A percentile compares a stretch with the other conserved stretches of the same genome.
Conservation (phyloP, 2,329 filamentous ascomycete species). For the Cladosporium velox region DNA sequence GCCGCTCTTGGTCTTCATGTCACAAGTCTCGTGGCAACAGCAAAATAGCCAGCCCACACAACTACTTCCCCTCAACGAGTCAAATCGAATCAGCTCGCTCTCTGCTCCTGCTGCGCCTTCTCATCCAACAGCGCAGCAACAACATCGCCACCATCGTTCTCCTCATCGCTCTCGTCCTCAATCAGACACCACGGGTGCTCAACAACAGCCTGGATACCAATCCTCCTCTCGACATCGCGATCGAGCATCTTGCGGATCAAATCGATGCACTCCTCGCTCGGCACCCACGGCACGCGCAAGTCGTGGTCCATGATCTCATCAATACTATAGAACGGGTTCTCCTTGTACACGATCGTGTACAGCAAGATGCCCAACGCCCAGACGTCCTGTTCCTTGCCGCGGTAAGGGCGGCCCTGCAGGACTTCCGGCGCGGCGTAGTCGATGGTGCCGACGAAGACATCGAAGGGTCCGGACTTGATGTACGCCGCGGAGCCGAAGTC, state of each 20-base stretch:
- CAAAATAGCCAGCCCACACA: neutral
- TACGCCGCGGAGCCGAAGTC: conserved; percentile 98
- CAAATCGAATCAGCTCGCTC: neutral
- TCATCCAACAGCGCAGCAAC: neutral
- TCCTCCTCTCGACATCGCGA: conserved; percentile 77
- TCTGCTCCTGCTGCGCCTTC: conserved; percentile 3
- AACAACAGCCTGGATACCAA: conserved; percentile 84
- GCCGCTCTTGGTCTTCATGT: conserved; percentile 4
- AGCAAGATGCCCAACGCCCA: conserved; percentile 96
- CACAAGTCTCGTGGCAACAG: neutral
- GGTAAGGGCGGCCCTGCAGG: conserved; percentile 85
- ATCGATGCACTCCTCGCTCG: conserved; percentile 91
- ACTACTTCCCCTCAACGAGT: neutral
- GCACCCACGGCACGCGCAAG: conserved; percentile 81
- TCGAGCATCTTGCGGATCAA: conserved; percentile 90
- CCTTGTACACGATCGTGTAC: conserved; percentile 99
- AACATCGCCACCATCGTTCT: neutral
- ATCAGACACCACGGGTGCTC: conserved; percentile 77
- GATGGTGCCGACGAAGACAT: conserved; percentile 98
- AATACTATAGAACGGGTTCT: conserved; percentile 98
- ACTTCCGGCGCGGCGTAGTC: conserved; percentile 99
- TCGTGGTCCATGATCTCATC: conserved; percentile 99
- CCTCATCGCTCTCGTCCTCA: conserved; percentile 31
- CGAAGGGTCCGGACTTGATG: conserved; percentile 96
- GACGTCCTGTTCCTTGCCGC: conserved; percentile 95